Evolutionary conservation across 2,329 filamentous ascomycete species (phyloP).

Genomic region (Cyphellophora attinorum): DNA sequence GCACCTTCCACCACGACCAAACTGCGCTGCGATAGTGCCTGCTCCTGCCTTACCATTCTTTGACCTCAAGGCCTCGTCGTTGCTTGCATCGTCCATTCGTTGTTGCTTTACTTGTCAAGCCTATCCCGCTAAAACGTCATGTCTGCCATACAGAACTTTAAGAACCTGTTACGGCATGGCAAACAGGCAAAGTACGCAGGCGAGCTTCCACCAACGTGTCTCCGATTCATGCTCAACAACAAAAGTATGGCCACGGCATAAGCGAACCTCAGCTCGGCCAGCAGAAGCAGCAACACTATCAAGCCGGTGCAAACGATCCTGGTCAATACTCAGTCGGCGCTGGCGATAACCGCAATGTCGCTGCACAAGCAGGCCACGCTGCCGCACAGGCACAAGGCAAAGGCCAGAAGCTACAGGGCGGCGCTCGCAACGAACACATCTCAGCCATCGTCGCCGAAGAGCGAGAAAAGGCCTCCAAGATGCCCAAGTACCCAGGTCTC

Average conservation of each 20-base stretch:
- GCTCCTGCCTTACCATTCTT: not conserved
- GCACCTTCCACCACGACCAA: not conserved
- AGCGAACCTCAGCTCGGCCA: conserved; percentile 54
- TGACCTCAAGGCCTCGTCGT: not conserved
- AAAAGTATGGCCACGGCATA: conserved; percentile 42
- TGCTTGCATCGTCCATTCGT: not conserved
- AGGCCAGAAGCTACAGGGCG: conserved; percentile 45
- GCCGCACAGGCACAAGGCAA: conserved; percentile 55
- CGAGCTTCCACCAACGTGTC: conserved; percentile 52
- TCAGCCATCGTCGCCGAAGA: conserved; percentile 86
- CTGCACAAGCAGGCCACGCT: conserved; percentile 56
- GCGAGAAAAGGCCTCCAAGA: conserved; percentile 72
- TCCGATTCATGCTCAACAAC: conserved; percentile 54
- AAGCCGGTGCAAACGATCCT: conserved; percentile 30
- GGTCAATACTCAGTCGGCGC: conserved; percentile 55
- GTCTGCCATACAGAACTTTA: conserved; percentile 81
- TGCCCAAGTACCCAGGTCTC: conserved; percentile 75
- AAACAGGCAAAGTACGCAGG: conserved; percentile 60
- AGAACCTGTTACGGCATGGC: conserved; percentile 96
- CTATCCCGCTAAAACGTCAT: conserved; percentile 29
- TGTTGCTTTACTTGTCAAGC: not conserved
- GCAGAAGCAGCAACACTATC: conserved; percentile 32
- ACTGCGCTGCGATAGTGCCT: not conserved
- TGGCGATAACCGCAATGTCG: conserved; percentile 53
- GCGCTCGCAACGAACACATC: conserved; percentile 52